Evolutionary conservation across 306 rosid species (phyloP).

Genomic region (Echinosophora koreensis): DNA sequence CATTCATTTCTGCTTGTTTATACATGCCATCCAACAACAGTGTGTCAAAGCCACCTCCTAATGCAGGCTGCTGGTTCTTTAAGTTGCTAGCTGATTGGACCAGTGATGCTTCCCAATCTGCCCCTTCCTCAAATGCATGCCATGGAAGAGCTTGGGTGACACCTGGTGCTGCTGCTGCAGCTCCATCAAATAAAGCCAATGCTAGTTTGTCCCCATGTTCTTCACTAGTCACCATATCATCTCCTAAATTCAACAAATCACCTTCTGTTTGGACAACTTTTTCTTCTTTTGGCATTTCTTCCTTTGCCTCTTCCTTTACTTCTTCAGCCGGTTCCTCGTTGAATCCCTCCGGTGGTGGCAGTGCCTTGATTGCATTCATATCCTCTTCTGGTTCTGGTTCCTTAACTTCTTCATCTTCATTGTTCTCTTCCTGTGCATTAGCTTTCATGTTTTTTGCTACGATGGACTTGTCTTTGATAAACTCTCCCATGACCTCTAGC

Average conservation of each 20-base stretch:
- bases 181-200: slow-evolving; percentile 81
- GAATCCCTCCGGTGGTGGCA: slow-evolving; percentile 70
- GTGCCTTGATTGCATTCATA: slow-evolving; percentile 64
- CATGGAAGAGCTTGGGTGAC: slow-evolving; percentile 64
- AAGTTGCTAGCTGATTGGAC: slow-evolving; percentile 74
- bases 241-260: slow-evolving; percentile 78
- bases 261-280: slow-evolving; percentile 53
- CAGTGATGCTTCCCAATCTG: slow-evolving; percentile 88
- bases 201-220: slow-evolving; percentile 64
- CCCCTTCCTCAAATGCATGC: slow-evolving; percentile 73
- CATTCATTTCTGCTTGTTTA: slow-evolving; percentile 52
- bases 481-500: slow-evolving; percentile 84
- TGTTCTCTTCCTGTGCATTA: slow-evolving; percentile 9
- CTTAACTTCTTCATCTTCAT: slow-evolving; percentile 10
- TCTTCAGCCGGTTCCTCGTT: slow-evolving; percentile 37
- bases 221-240: slow-evolving; percentile 50
- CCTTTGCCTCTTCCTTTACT: slow-evolving; percentile 44
- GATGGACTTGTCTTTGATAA: slow-evolving; percentile 66
- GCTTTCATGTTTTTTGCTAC: slow-evolving; percentile 43
- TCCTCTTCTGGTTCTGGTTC: slow-evolving; percentile 53
- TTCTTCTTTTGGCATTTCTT: slow-evolving; percentile 42
- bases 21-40: slow-evolving; percentile 87
- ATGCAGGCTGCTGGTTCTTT: slow-evolving; percentile 54
- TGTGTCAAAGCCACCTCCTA: slow-evolving; percentile 82
- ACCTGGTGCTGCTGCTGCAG: slow-evolving; percentile 34